Base-by-base conservation (phyloP, 352 stramenopile genomes). In the Phytopythium helicoides region DNA sequence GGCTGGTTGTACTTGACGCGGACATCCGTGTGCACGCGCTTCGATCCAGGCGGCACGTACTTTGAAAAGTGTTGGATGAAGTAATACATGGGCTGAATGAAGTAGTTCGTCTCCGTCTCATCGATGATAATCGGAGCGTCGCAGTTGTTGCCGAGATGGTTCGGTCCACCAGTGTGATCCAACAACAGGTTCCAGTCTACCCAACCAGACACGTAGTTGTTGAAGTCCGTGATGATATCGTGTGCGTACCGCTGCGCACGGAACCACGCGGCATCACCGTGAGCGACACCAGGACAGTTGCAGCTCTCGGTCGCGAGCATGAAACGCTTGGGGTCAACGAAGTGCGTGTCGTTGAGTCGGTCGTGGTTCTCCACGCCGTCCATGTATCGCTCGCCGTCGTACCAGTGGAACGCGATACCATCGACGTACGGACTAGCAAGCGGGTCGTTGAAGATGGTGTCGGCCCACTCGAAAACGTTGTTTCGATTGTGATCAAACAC, bases 111-210 rank as follows among this genome's bases (percentile, higher is more conserved):
- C 22, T 64, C 79, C n/a, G 72, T 68, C 45, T 90, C 66, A 6
- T 73, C 72, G 22, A 95, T 38, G 53, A 97, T 86, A 48, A 97
- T 78, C 21, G 86, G 81, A 6, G 86, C 77, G 28, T 92, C 81
- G 47, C 79, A 90, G 11, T 71, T 66, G 62, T 96, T 96, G 37
- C 58, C 61, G 44, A 81, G 55, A 71, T 97, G 87, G 71, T 97
- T 97, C 7, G 91, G 89, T 1, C 92, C 92, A 25, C 92, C 92
- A 10, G 40, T 81, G 62, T 88, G 73, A 49, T 96, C 86, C 0
- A 98, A 71, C 7, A 97, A 41, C 37, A 98, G 55, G 67, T 97
- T 98, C 91, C 92, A 98, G 72, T 98, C 88, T 35, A 96, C 83
- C 90, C 91, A 97, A 2, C 87, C 87, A 35, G 78, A 67, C 14